Evolutionary conservation across 176 grass and related monocot genomes (phyloP).

Genomic region (Avena insularis): DNA sequence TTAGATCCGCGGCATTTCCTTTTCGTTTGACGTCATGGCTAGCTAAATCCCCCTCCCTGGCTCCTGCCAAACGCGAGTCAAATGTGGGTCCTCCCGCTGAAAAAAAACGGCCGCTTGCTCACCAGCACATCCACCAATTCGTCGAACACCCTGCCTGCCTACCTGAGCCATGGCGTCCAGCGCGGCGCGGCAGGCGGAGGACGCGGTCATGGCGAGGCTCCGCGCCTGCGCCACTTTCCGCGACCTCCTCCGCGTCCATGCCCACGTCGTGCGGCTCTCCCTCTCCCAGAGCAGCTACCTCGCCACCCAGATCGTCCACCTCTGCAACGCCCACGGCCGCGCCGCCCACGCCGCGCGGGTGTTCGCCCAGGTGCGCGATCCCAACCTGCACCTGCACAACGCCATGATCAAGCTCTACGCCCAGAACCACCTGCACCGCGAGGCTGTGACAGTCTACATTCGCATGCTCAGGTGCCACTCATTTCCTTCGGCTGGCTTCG

Average conservation of each 20-base stretch:
- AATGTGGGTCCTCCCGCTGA: constrained; percentile 1
- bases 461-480: constrained; percentile 50
- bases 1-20: not conserved
- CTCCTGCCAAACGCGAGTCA: not conserved
- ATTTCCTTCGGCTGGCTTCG: not conserved
- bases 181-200: constrained; percentile 51
- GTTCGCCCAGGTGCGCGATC: constrained; percentile 49
- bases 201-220: constrained; percentile 47
- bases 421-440: constrained; percentile 49
- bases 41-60: not conserved
- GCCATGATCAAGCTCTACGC: constrained; percentile 73
- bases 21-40: not conserved
- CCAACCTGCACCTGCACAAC: constrained; percentile 63
- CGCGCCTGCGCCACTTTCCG: constrained; percentile 49
- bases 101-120: not conserved
- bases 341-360: constrained; percentile 57
- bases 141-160: not conserved
- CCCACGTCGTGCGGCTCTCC: constrained; percentile 39
- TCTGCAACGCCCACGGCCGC: constrained; percentile 55
- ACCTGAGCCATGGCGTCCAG: constrained; percentile 38
- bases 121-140: not conserved
- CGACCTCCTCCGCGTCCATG: constrained; percentile 55
- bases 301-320: constrained; percentile 62
- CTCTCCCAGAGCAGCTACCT: constrained; percentile 68
- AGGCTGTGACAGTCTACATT: constrained; percentile 52